A percentile compares a stretch with the other conserved stretches of the same genome.
phyloP scores from a whole-genome alignment of 331 rosid species.

The Malus hybrid region DNA sequence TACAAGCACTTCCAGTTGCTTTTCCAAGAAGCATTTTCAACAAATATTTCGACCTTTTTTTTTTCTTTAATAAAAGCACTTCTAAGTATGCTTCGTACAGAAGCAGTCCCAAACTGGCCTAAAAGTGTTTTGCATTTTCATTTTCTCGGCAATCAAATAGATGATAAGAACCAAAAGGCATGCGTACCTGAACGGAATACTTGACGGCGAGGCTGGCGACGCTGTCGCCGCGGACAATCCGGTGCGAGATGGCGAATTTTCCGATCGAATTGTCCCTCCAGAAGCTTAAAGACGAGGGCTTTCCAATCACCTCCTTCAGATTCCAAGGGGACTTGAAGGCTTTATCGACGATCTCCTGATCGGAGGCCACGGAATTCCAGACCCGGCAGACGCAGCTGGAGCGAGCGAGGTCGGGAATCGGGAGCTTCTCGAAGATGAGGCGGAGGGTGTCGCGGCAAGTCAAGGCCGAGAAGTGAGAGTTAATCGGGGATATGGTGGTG shows the following conservation, averaged over 20 bases:
- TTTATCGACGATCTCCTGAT: slow-evolving; percentile 45
- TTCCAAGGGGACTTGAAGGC: slow-evolving; percentile 79
- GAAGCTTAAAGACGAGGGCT: slow-evolving; percentile 78
- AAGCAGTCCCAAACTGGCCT: too few relatives aligned
- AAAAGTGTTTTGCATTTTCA: too few relatives aligned
- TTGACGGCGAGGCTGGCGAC: slow-evolving; percentile 88
- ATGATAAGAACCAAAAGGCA: background rate
- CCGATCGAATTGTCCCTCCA: slow-evolving; percentile 76
- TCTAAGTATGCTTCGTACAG: too few relatives aligned
- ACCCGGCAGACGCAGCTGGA: slow-evolving; percentile 74
- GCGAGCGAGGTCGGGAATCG: slow-evolving; percentile 77
- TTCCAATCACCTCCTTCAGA: slow-evolving; percentile 44
- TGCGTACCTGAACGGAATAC: slow-evolving; percentile 76
- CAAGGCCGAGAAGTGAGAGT: slow-evolving; percentile 70
- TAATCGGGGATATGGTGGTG: slow-evolving; percentile 49
- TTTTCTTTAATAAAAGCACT: too few relatives aligned
- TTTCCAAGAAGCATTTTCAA: too few relatives aligned
- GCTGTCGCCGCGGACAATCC: slow-evolving; percentile 61
- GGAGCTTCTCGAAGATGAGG: slow-evolving; percentile 65
- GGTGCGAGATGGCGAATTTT: slow-evolving; percentile 80
- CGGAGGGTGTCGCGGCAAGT: slow-evolving; percentile 75
- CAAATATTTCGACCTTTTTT: too few relatives aligned
- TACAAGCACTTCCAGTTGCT: too few relatives aligned
- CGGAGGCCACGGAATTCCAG: slow-evolving; percentile 87
- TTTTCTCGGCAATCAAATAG: background rate